Evolutionary conservation across 164 flowering plant species (phyloP), one percentile per base, ranked within the genome.

Genomic region (Dillenia suffruticosa): DNA sequence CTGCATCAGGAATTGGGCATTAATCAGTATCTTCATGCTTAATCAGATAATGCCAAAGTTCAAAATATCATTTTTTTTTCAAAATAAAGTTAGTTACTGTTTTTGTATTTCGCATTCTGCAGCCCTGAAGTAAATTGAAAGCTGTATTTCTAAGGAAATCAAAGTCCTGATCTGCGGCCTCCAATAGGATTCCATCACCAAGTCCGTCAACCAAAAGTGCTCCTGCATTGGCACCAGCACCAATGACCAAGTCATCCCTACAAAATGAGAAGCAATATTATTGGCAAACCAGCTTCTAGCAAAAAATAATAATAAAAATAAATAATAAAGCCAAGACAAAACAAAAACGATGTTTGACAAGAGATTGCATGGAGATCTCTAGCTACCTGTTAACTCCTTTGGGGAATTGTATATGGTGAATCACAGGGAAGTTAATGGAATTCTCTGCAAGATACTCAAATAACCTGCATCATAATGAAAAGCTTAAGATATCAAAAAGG

Each of bases 31-130:
- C 40, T 56, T 59, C 11, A 44, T 44, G 55, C 59, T 55, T 56
- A 40, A 61, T 22, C 53, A 74, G 51, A 46, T n/a, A 58, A 26
- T 13, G 40, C 40, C 40, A 26, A 17, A 50, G n/a, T 24, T 26
- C 32, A 50, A 32, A 8, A 16, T 9, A 26, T 16, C 15, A 13
- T 6, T 44, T 52, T 40, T 40, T 57, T 54, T 5, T 49, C 2
- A 40, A 46, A 16, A 26, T 9, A 1, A 62, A 62, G 13, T 26
- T 51, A 13, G 62, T 49, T 76, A 93, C 98, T 72, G 97, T 94
- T 77, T 94, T 94, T 57, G 98, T 94, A 63, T 94, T 94, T 46
- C 98, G 74, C 98, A 94, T 94, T 76, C 98, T 82, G 82, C 98
- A 94, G 57, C 98, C 98, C 75, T 94, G 98, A 48, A 94, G 85